Evolutionary conservation across 805 yeast genomes (phyloP), one percentile per base, ranked within the genome.

Genomic region (Saturnispora dispora): DNA sequence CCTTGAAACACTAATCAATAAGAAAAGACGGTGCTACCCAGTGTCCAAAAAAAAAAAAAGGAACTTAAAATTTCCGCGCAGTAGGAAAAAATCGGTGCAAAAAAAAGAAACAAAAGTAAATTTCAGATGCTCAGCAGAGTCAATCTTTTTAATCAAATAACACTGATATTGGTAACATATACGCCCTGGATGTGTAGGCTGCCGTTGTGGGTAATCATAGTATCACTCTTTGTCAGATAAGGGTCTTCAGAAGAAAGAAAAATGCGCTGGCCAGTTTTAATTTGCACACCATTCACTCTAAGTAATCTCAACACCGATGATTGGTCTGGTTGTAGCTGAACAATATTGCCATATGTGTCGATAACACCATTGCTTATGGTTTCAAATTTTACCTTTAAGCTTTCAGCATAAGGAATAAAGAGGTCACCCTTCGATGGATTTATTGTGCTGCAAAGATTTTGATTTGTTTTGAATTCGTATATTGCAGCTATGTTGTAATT

Each of bases 301-400:
- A 40, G 3, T 15, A 40, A 23, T 23, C 44, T 40, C 30, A 40
- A 18, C 9, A 23, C 33, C 10, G 33, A 23, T 13, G 44, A 22
- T 23, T 23, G 17, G 25, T 40, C 18, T 23, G 18, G 6, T 10
- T 40, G 17, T 10, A 37, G 13, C 7, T 18, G 41, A 40, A 22
- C 17, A 22, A 23, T 22, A 5, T 40, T 30, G 22, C 44, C 44
- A 40, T 23, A 40, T 11, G 44, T 22, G 11, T 40, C 44, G 13
- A 40, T 8, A 13, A 13, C 18, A 9, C 44, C 44, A 23, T 11
- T 40, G 25, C n/a, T 13, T 22, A 40, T 15, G 22, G 67, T 64
- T 61, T 83, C 88, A 35, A 82, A 51, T 4, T 63, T 60, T 15
- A 80, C 40, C 42, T 81, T 65, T 4, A 76, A 55, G 2, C 81